Evolutionary conservation across 306 rosid genomes (phyloP), one percentile per base, ranked within the genome.

Genomic region (Quercus rubra): DNA sequence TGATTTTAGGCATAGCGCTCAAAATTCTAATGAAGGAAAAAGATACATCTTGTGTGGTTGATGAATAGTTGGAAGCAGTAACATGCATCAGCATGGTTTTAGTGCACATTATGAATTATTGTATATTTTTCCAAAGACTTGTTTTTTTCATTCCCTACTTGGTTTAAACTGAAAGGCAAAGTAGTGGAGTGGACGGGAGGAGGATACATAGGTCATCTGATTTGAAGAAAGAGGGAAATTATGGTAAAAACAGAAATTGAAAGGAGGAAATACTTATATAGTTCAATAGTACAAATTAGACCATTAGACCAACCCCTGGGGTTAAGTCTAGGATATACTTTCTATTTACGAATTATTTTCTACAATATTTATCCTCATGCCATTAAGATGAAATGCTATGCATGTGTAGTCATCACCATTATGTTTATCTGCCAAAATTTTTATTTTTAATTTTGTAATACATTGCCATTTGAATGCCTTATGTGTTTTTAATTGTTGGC

Each of bases 401-500:
- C 54, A 12, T 12, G 54, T 2, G 3, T 46, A 46, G 17, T 11
- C 15, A 10, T 49, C 54, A 49, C 52, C 52, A 9, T 3, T 10
- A 2, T 46, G 14, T 81, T 74, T 70, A 55, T 75, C 58, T 21
- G 43, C 27, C 68, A 38, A 20, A 71, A 55, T 57, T 79, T 69
- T 66, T 71, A 11, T 49, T 49, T 13, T 49, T 49, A 10, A 6
- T 12, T 49, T 49, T 49, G 54, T 49, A 12, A 3, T 3, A 49
- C 18, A 19, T 21, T 70, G 80, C 80, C 27, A 46, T 43, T 83
- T 28, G 57, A 82, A 43, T 70, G 15, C 52, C 14, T 55, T 30
- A 10, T 81, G 54, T 71, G 82, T 68, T 72, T 81, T 70, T 75
- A 12, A 74, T 84, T 80, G 28, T 55, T 82, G 69, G 5, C 79